phyloP scores from a whole-genome alignment of 257 asterid genomes.

The Fraxinus americana region DNA sequence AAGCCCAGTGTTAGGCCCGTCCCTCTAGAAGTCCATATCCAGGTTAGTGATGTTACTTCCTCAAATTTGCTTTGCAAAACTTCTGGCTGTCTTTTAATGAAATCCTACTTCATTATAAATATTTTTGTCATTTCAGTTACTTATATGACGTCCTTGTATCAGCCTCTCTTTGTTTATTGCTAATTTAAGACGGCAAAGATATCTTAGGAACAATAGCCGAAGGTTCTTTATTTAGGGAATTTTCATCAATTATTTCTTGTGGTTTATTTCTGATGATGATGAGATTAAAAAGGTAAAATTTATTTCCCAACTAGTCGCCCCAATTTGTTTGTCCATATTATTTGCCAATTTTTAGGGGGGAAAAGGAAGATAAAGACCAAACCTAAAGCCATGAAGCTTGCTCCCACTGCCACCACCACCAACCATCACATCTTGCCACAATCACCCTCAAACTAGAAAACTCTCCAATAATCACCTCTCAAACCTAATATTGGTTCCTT shows the following conservation, averaged over 20 bases:
- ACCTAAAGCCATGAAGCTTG: neutral
- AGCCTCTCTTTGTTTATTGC: neutral
- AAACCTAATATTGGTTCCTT: neutral
- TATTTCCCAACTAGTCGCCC: neutral
- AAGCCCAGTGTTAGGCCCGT: constrained; percentile 99
- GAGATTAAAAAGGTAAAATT: neutral
- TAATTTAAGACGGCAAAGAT: neutral
- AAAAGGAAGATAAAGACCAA: neutral
- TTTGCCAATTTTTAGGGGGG: neutral
- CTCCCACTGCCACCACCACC: neutral
- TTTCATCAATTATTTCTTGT: neutral
- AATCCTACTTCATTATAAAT: constrained; percentile 12
- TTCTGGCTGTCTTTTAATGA: constrained; percentile 20
- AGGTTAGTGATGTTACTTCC: constrained; percentile 59
- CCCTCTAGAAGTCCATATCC: constrained; percentile 99
- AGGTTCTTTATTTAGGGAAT: neutral
- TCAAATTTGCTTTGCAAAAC: constrained; percentile 28
- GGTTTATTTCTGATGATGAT: neutral
- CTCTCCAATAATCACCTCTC: neutral
- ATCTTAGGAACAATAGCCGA: neutral
- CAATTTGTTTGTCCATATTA: neutral
- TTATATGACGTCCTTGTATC: neutral
- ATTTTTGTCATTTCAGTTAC: neutral
- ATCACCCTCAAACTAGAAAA: neutral
- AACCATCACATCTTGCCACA: neutral